Base-by-base conservation (phyloP, 2,329 filamentous ascomycete species). In the Triangularia setosa region DNA sequence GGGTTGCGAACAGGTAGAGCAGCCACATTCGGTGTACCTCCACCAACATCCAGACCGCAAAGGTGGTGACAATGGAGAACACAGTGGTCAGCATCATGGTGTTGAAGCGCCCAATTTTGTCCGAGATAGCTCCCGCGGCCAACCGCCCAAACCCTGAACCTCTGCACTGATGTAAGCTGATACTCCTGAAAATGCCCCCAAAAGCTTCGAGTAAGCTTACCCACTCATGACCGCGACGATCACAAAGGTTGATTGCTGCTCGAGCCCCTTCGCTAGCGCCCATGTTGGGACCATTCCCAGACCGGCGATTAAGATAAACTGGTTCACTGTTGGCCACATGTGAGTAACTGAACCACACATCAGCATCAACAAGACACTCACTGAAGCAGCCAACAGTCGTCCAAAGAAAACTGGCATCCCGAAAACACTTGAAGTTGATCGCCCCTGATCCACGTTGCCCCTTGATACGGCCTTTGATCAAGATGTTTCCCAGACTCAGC, bases 271-370 rank as follows among this genome's bases (percentile, higher is more conserved):
- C 4, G 59, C 55, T 2, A 33, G 33, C 8, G 60, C 63, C 63
- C 63, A 65, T 27, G 63, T 65, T 12, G 63, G 63, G 9, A 65
- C 59, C 63, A 65, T 65, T 5, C 63, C 63, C 24, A 65, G 28
- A n/a, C 63, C 63, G 30, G 63, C 63, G 25, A 65, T 65, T 30
- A 65, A 44, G 9, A 62, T 62, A 28, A 65, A 65, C 60, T 65
- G 63, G 28, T 65, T 65, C 63, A 65, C 63, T 64, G 16, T 40
- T 18, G 11, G 4, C 28, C 12, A 30, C 18, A 53, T 23, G 11
- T 33, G 2, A 18, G 58, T 40, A 27, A 58, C 35, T 35, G 58
- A 53, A 27, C 23, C 52, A n/a, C 18, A 9, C 2, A 7, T 18
- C 16, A 4, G 14, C 35, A 56, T 9, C 24, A n/a, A 23, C 1